phyloP scores from a whole-genome alignment of 2,329 filamentous ascomycete genomes.

The Cucurbitaria berberidis region DNA sequence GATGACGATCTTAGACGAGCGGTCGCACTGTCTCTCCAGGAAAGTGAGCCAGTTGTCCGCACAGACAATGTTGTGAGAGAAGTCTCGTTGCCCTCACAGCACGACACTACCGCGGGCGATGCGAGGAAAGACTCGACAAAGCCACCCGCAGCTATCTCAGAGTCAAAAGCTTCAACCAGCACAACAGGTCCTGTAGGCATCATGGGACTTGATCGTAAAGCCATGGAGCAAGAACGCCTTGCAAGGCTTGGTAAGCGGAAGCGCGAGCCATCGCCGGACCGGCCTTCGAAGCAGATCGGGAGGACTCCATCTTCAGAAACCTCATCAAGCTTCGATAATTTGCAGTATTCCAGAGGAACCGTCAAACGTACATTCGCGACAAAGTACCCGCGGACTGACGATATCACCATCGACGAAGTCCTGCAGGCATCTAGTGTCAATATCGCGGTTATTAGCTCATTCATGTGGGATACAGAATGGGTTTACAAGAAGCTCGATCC shows the following conservation, averaged over 20 bases:
- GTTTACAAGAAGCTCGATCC: constrained; percentile 71
- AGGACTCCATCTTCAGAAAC: not conserved
- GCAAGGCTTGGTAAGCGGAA: constrained; percentile 68
- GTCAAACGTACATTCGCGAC: constrained; percentile 83
- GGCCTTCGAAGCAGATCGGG: constrained; percentile 32
- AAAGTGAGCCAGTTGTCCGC: not conserved
- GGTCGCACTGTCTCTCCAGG: constrained; percentile 37
- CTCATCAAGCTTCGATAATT: not conserved
- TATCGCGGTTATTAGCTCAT: constrained; percentile 84
- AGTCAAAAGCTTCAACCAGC: not conserved
- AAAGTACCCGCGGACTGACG: constrained; percentile 68
- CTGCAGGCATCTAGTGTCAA: constrained; percentile 74
- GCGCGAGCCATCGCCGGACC: constrained; percentile 57
- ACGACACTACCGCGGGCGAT: no score
- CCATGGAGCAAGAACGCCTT: constrained; percentile 85
- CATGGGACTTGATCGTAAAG: constrained; percentile 72
- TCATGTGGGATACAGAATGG: constrained; percentile 85
- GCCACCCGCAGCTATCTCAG: not conserved
- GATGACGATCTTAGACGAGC: constrained; percentile 34
- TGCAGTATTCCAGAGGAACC: constrained; percentile 64
- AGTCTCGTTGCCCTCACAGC: not conserved
- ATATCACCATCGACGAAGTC: constrained; percentile 88
- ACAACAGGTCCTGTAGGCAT: constrained; percentile 27
- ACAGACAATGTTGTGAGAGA: not conserved
- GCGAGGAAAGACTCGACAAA: not conserved